Evolutionary conservation across 805 yeast species (phyloP), one percentile per base, ranked within the genome.

Genomic region (Hanseniaspora pseudoguilliermondii): DNA sequence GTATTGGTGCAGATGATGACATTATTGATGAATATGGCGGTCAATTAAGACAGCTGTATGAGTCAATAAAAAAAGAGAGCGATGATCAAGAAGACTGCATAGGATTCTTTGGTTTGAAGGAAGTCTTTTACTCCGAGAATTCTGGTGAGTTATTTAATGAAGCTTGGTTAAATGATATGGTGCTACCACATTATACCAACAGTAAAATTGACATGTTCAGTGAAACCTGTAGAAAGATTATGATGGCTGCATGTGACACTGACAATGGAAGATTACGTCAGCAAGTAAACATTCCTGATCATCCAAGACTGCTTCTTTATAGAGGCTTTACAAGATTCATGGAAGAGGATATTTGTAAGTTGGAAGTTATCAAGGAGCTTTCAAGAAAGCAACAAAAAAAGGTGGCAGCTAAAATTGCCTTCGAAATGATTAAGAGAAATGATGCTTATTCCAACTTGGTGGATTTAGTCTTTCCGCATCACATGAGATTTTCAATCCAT

Each of bases 381-480:
- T 77, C 82, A 0, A 74, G 71, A 53, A 78, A 77, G 64, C 69
- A 70, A 50, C 75, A 73, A 64, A 79, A 79, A 61, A 78, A 77
- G 64, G 65, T 71, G 25, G 74, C 77, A 20, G 71, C 82, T 1
- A 73, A 72, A 57, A 77, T 80, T 47, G 82, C 84, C 1, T 80
- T 79, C 64, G 83, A 80, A 62, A 80, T 80, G 84, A 80, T 80
- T 58, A 78, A 75, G 63, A 69, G 84, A 60, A 80, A 80, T 62
- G 84, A 80, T 61, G 84, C 84, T 1, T 80, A 80, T 63, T 80
- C 84, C 9, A 80, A 80, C 63, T 68, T 80, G 60, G 82, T 80
- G 39, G 84, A 80, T 58, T 65, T 80, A 57, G 63, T 79, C 39
- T 79, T 80, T 57, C 84, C 84, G 7, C 78, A 75, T 63, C 82